Evolutionary conservation across 2,329 filamentous ascomycete species (phyloP).

Genomic region (Nigrospora sphaerica): DNA sequence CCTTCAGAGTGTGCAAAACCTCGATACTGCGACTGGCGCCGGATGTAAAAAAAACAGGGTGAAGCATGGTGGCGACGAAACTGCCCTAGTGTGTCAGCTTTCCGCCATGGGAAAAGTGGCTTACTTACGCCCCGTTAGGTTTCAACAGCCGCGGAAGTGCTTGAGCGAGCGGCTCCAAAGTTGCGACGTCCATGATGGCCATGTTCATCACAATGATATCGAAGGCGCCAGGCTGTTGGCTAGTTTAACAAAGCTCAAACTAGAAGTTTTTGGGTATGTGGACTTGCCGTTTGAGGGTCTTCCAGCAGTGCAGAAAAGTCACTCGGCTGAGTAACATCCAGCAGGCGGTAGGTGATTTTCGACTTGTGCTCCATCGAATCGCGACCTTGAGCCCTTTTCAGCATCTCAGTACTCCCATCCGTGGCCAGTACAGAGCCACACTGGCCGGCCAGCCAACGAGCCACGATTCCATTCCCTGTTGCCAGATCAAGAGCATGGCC

Average conservation of each 20-base stretch:
- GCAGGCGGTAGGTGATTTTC: background rate
- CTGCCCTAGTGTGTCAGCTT: slow-evolving; percentile 13
- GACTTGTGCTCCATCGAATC: background rate
- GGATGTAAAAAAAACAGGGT: slow-evolving; percentile 42
- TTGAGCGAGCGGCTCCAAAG: slow-evolving; percentile 31
- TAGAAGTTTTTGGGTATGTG: too few relatives aligned
- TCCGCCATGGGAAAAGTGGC: too few relatives aligned
- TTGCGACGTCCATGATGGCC: slow-evolving; percentile 40
- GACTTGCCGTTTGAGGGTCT: too few relatives aligned
- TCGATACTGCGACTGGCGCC: slow-evolving; percentile 29
- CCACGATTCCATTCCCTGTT: slow-evolving; percentile 40
- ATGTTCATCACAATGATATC: slow-evolving; percentile 40
- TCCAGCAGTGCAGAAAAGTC: too few relatives aligned
- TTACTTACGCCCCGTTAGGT: slow-evolving; percentile 30
- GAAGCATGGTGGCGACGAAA: slow-evolving; percentile 39
- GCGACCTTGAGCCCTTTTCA: slow-evolving; percentile 21
- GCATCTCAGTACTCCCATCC: slow-evolving; percentile 34
- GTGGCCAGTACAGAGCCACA: slow-evolving; percentile 33
- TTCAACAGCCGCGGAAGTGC: slow-evolving; percentile 32
- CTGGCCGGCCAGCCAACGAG: slow-evolving; percentile 31
- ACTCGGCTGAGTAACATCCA: too few relatives aligned
- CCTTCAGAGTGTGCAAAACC: slow-evolving; percentile 22
- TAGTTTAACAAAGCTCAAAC: too few relatives aligned
- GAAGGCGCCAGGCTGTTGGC: slow-evolving; percentile 22
- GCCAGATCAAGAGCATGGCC: slow-evolving; percentile 37